Evolutionary conservation across 495 filamentous ascomycete genomes (phyloP), one percentile per base, ranked within the genome.

Genomic region (Daldinia loculata): DNA sequence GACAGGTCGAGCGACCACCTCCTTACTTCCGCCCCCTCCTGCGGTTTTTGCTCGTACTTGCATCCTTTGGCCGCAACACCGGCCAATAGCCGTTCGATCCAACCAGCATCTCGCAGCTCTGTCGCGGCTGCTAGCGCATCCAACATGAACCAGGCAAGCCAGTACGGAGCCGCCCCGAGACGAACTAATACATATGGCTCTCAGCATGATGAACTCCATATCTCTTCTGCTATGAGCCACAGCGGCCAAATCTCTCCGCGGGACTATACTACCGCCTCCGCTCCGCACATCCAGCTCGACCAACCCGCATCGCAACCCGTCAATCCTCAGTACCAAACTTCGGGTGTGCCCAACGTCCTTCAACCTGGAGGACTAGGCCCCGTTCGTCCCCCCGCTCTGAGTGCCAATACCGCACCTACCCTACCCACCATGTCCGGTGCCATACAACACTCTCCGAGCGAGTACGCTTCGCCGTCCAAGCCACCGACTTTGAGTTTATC

Each of bases 131-230:
- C 57, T 61, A 72, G 65, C 64, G 67, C 64, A 64, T 39, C 55
- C 84, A 87, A 62, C 82, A 93, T 77, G 84, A 89, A 83, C 62
- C 80, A 79, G 66, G 74, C 69, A 67, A 77, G 76, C 63, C 79
- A 83, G 70, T 81, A 82, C 71, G 81, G 74, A 58, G 72, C 81
- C 70, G 77, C 80, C 71, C 77, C 76, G 51, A 76, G 81, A 76
- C 80, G 81, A 70, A 70, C 78, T 63, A 78, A 78, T 30, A 79
- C 78, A 59, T 84, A 80, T 74, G 76, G 80, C 70, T 76, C 80
- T 19, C 81, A 83, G 69, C 79, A 80, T 67, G 92, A 94, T 71
- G 93, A 96, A 82, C 85, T 94, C 72, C 92, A 95, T 80, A 90
- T 95, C 66, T 87, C 90, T 45, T 82, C 90, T 14, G 84, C 85